phyloP scores from a whole-genome alignment of 2,329 filamentous ascomycete genomes.

The Monosporascus cannonballus region DNA sequence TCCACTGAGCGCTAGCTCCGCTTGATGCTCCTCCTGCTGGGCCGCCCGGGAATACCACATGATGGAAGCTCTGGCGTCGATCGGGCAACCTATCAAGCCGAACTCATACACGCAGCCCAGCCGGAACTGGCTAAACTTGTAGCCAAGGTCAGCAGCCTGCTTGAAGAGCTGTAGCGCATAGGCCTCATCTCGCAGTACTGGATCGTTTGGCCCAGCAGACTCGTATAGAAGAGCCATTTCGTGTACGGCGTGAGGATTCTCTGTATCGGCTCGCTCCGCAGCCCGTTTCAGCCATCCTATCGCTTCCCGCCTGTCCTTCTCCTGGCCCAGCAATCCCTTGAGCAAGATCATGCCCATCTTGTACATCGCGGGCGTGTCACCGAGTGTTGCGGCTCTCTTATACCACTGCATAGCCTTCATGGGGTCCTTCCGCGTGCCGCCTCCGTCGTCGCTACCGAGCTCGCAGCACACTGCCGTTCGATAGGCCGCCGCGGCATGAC shows the following conservation, averaged over 20 bases:
- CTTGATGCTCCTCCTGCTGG: conserved; percentile 88
- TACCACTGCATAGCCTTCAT: conserved; percentile 98
- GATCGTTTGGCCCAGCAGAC: conserved; percentile 59
- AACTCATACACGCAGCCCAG: conserved; percentile 88
- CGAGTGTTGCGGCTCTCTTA: conserved; percentile 81
- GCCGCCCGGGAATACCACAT: conserved; percentile 92
- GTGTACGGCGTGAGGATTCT: conserved; percentile 93
- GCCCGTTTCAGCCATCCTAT: conserved; percentile 90
- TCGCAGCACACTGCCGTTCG: conserved; percentile 96
- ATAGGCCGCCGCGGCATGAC: conserved; percentile 83
- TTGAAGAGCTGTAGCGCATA: conserved; percentile 80
- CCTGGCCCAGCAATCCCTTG: conserved; percentile 88
- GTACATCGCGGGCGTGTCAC: conserved; percentile 93
- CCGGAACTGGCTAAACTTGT: conserved; percentile 91
- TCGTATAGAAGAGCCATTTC: conserved; percentile 69
- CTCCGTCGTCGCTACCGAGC: conserved; percentile 88
- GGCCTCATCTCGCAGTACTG: conserved; percentile 71
- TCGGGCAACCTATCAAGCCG: conserved; percentile 71
- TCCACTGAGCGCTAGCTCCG: conserved; percentile 76
- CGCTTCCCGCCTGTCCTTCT: conserved; percentile 75
- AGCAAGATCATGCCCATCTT: conserved; percentile 95
- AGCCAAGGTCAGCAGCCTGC: conserved; percentile 80
- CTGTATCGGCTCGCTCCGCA: conserved; percentile 76
- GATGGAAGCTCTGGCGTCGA: conserved; percentile 81
- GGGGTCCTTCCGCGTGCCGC: conserved; percentile 84